phyloP scores from a whole-genome alignment of 2,329 filamentous ascomycete species.

The Plenodomus lindquistii region DNA sequence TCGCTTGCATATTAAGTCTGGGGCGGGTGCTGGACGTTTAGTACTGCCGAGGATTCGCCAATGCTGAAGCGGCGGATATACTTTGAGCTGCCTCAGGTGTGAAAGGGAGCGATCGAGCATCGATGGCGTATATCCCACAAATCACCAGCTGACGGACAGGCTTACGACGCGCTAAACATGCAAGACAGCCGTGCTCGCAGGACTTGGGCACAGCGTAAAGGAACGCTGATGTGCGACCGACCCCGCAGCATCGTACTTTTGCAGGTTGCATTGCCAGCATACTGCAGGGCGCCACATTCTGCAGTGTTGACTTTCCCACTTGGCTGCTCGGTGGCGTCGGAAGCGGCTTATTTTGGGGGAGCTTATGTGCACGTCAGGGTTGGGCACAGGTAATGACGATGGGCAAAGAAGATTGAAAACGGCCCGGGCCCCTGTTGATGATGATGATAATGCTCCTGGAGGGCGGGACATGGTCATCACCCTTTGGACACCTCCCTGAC shows the following conservation, averaged over 20 bases:
- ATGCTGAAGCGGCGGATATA: not conserved
- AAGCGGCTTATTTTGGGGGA: slow-evolving; percentile 29
- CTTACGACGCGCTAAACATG: not conserved
- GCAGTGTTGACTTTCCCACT: slow-evolving; percentile 2
- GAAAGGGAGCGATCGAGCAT: slow-evolving; percentile 2
- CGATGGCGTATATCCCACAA: slow-evolving; percentile 6
- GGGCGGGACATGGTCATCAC: slow-evolving; percentile 4
- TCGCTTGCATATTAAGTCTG: not conserved
- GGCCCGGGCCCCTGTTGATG: not conserved
- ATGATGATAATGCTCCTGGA: slow-evolving; percentile 12
- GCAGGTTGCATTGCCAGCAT: slow-evolving; percentile 12
- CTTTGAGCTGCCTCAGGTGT: not conserved
- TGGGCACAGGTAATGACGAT: slow-evolving; percentile 33
- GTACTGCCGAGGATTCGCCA: slow-evolving; percentile 27
- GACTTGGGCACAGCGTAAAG: slow-evolving; percentile 10
- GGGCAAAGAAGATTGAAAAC: slow-evolving; percentile 9
- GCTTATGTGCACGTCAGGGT: slow-evolving; percentile 33
- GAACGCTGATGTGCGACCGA: slow-evolving; percentile 25
- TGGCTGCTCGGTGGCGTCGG: slow-evolving; percentile 24
- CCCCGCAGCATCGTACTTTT: slow-evolving; percentile 29
- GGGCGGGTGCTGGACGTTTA: slow-evolving; percentile 1
- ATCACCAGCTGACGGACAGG: slow-evolving; percentile 4
- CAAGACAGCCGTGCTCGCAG: not conserved
- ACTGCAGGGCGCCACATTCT: slow-evolving; percentile 20
- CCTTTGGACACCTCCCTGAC: not conserved